Conservation (phyloP, 495 filamentous ascomycete species). For the Bacidia rubella region DNA sequence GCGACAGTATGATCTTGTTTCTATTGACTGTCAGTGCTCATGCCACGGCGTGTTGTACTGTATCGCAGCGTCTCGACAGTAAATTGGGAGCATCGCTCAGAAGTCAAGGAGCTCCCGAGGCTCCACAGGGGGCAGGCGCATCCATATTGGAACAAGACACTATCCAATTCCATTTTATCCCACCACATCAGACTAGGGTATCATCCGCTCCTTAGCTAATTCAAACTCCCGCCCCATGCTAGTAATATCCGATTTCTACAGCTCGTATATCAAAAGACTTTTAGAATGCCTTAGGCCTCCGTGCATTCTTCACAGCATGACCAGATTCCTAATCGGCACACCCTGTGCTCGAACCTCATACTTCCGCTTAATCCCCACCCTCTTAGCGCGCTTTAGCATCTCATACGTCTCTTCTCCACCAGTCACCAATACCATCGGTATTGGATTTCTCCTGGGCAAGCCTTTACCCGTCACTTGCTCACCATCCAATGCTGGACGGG, state of each 20-base stretch:
- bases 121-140: too few species aligned
- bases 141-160: too few species aligned
- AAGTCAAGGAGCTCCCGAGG: too few species aligned
- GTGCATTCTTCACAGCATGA: conserved; percentile 2
- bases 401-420: conserved; percentile 58
- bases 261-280: neutral
- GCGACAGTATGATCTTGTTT: too few species aligned
- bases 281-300: neutral
- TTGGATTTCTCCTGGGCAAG: conserved; percentile 54
- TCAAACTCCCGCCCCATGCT: too few species aligned
- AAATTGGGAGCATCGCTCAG: too few species aligned
- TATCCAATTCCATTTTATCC: too few species aligned
- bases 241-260: neutral
- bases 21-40: too few species aligned
- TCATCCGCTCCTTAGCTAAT: too few species aligned
- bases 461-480: conserved; percentile 58
- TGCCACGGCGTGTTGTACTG: too few species aligned
- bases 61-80: too few species aligned
- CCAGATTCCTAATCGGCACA: conserved; percentile 15
- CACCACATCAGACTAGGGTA: too few species aligned
- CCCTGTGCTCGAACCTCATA: conserved; percentile 77
- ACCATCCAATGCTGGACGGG: conserved; percentile 67
- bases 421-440: conserved; percentile 75
- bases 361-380: conserved; percentile 59
- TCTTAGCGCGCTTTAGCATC: conserved; percentile 42